These are phyloP conservation scores for Diaporthe citriasiana DNA, from an alignment of 2,329 filamentous ascomycete species.

Conservation along the genomic window DNA sequence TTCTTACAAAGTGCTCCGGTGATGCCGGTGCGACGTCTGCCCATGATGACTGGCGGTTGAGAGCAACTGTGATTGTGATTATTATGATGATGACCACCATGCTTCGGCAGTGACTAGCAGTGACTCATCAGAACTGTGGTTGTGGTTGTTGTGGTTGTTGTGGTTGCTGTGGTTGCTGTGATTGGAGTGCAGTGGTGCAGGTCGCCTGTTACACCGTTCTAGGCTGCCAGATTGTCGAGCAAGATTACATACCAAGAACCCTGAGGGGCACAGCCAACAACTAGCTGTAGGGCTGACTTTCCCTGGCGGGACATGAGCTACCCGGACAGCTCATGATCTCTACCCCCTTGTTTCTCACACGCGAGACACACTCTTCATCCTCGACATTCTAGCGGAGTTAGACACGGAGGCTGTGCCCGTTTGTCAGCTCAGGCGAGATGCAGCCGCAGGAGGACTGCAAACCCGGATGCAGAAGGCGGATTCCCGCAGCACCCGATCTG, in stretches of 20 bases:
- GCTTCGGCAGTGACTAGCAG: constrained; percentile 5
- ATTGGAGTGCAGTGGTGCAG: background rate
- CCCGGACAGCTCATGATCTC: constrained; percentile 16
- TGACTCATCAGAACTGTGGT: constrained; percentile 20
- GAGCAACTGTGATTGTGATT: background rate
- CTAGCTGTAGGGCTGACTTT: constrained; percentile 25
- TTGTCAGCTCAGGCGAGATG: constrained; percentile 33
- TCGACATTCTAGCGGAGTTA: background rate
- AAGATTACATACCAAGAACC: constrained; percentile 9
- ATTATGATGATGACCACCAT: constrained; percentile 1
- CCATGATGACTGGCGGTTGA: background rate
- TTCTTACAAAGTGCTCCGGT: constrained; percentile 7
- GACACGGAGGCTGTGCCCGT: constrained; percentile 37
- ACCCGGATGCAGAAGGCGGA: constrained; percentile 34
- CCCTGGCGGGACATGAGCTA: background rate
- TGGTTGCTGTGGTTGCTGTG: constrained; percentile 12
- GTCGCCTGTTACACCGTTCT: constrained; percentile 6
- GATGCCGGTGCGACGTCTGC: constrained; percentile 1
- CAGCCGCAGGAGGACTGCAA: constrained; percentile 39
- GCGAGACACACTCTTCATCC: constrained; percentile 16
- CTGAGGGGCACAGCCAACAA: constrained; percentile 9
- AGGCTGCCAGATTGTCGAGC: constrained; percentile 25
- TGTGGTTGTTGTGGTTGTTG: constrained; percentile 5
- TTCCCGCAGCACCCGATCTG: constrained; percentile 40
- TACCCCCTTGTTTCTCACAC: constrained; percentile 2